A percentile compares a stretch with the other conserved stretches of the same genome.
phyloP scores from a whole-genome alignment of 2,329 filamentous ascomycete genomes.

The Aspergillus carbonarius region DNA sequence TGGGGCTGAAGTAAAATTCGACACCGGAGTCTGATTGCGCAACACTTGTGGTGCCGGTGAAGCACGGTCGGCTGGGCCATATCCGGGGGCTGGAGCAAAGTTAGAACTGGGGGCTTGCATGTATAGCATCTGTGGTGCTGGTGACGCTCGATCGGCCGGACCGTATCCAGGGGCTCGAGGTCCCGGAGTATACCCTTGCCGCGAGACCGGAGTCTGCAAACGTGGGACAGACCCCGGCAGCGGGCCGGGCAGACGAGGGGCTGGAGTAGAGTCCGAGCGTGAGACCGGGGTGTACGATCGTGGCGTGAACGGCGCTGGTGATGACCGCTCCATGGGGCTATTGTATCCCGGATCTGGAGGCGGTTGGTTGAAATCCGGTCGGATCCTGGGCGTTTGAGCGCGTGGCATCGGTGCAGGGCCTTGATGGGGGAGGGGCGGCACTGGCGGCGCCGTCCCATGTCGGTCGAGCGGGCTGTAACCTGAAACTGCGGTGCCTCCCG shows the following conservation, averaged over 20 bases:
- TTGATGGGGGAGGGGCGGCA: conserved; percentile 30
- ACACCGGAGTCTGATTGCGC: conserved; percentile 15
- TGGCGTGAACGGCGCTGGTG: not conserved
- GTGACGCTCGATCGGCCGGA: not conserved
- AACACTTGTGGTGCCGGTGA: not conserved
- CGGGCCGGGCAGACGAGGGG: not conserved
- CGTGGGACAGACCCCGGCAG: not conserved
- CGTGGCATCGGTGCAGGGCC: conserved; percentile 27
- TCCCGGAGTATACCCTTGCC: not conserved
- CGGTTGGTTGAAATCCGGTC: not conserved
- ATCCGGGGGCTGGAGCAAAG: not conserved
- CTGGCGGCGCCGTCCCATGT: conserved; percentile 23
- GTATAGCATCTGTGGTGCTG: conserved; percentile 3
- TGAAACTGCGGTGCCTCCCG: conserved; percentile 29
- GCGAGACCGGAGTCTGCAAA: not conserved
- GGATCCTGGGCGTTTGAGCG: conserved; percentile 5
- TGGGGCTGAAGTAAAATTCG: conserved; percentile 12
- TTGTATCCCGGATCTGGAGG: not conserved
- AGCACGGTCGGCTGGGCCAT: not conserved
- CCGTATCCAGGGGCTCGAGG: not conserved
- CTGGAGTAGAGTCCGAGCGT: not conserved
- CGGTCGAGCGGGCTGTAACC: conserved; percentile 38
- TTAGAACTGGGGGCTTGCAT: conserved; percentile 9
- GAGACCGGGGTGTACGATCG: conserved; percentile 9
- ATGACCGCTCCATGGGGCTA: not conserved